Evolutionary conservation across 305 asterid species (phyloP), one percentile per base, ranked within the genome.

Genomic region (Rubia peregrina): DNA sequence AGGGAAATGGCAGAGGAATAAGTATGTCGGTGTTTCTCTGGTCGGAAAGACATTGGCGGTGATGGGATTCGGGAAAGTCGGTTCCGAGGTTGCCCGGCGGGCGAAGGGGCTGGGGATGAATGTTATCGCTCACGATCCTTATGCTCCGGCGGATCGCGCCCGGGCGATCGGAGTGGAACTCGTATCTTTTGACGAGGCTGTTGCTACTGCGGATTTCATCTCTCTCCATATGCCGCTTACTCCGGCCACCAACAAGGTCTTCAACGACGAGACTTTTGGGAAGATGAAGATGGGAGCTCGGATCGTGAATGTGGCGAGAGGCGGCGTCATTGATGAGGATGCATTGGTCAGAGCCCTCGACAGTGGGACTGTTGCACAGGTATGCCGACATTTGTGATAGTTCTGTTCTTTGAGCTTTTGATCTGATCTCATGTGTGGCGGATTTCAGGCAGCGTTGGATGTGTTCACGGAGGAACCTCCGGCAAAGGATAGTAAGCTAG

Each of bases 201-300:
- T 92, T 73, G 70, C 90, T 30, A 85, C 88, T 10, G 97, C 98
- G 0, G 88, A 92, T 79, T 92, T 92, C 61, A 61, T 92, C 61
- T 90, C 98, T 11, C 97, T 92, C 71, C 98, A 92, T 82, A 92
- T 92, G 96, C 98, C 98, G 69, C 97, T 92, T 14, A 92, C 97
- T 65, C 90, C 96, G 17, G 70, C 89, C n/a, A 92, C 98, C n/a
- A 70, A 79, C 74, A 90, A 92, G 86, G 51, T 92, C 33, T 85
- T 92, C 68, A 92, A 90, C 40, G 98, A 92, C 13, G 87, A 84
- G 24, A 90, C 93, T 0, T 92, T 92, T 66, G 80, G 83, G 17
- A 92, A 90, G 85, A 85, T 90, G 97, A 92, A 86, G 87, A 92
- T 86, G 76, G 98, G 97, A 67, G 95, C 83, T 6, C 86, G 97